These are phyloP conservation scores for Hymenoscyphus albidus DNA, from an alignment of 2,329 filamentous ascomycete species.

Conservation along the genomic window DNA sequence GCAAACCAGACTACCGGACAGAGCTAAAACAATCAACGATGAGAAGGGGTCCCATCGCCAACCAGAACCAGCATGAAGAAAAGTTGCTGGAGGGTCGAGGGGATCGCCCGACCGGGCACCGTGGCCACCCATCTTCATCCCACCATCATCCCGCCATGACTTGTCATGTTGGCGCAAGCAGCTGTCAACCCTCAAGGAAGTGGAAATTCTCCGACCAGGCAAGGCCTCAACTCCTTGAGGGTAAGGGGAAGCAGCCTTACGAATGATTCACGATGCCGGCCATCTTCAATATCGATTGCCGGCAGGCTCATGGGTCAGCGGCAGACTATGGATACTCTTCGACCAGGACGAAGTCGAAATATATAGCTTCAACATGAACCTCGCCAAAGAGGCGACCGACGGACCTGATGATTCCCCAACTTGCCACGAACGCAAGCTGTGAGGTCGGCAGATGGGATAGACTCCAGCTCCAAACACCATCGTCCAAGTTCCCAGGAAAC, in stretches of 20 bases:
- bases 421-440: neutral
- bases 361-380: constrained; percentile 15
- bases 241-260: constrained; percentile 26
- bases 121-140: constrained; percentile 12
- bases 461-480: constrained; percentile 14
- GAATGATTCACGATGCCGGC: constrained; percentile 31
- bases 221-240: constrained; percentile 24
- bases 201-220: constrained; percentile 31
- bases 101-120: constrained; percentile 26
- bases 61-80: neutral
- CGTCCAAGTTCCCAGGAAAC: constrained; percentile 7
- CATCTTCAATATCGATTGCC: constrained; percentile 26
- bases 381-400: constrained; percentile 20
- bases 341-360: neutral
- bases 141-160: constrained; percentile 19
- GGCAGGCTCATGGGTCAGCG: constrained; percentile 27
- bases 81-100: neutral
- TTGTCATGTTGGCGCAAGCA: constrained; percentile 22
- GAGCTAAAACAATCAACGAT: neutral
- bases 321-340: constrained; percentile 10
- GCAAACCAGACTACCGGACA: neutral
- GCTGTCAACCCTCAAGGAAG: constrained; percentile 26
- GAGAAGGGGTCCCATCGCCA: neutral
- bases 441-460: constrained; percentile 9
- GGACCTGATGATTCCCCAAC: neutral